Percentiles rank a stretch among this genome's conserved stretches.
Conservation (phyloP, 352 stramenopile genomes). For the Phytophthora aleatoria region DNA sequence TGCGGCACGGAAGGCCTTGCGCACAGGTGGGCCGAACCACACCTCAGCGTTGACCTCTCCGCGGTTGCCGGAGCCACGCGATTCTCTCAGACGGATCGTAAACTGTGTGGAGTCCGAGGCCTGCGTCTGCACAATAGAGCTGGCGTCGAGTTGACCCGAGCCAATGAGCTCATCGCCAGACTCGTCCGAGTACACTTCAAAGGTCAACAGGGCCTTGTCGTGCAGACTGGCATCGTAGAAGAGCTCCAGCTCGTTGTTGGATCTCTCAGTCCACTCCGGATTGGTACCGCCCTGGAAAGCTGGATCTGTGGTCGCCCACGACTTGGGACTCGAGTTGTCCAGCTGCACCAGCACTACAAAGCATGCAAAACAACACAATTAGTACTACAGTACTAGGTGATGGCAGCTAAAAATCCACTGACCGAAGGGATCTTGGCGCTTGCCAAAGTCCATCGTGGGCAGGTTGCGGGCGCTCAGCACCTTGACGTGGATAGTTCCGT, state of each 20-base stretch:
- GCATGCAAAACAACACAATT: conserved; percentile 10
- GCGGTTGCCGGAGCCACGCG: conserved; percentile 42
- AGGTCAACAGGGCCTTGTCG: conserved; percentile 55
- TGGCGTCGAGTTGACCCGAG: conserved; percentile 63
- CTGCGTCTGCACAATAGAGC: conserved; percentile 48
- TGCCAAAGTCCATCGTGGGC: conserved; percentile 81
- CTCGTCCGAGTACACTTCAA: conserved; percentile 80
- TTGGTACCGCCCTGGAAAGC: conserved; percentile 61
- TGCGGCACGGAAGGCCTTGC: conserved; percentile 79
- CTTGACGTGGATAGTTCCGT: conserved; percentile 80
- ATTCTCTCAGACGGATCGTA: conserved; percentile 58
- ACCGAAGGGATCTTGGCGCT: conserved; percentile 82
- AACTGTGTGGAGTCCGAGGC: conserved; percentile 38
- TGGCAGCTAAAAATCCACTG: conserved; percentile 2
- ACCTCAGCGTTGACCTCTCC: conserved; percentile 65
- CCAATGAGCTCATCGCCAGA: conserved; percentile 76
- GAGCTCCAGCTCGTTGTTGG: conserved; percentile 85
- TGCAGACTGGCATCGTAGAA: conserved; percentile 69
- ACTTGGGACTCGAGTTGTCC: conserved; percentile 65
- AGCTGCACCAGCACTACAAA: conserved; percentile 69
- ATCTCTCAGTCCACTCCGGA: conserved; percentile 67
- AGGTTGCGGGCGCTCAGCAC: conserved; percentile 65
- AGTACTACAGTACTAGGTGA: not conserved
- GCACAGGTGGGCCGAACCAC: conserved; percentile 82
- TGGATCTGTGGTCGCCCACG: conserved; percentile 68